These are phyloP conservation scores for Mortierella sp. DNA, from an alignment of 371 early-diverging fungal genomes.

Conservation along the genomic window DNA sequence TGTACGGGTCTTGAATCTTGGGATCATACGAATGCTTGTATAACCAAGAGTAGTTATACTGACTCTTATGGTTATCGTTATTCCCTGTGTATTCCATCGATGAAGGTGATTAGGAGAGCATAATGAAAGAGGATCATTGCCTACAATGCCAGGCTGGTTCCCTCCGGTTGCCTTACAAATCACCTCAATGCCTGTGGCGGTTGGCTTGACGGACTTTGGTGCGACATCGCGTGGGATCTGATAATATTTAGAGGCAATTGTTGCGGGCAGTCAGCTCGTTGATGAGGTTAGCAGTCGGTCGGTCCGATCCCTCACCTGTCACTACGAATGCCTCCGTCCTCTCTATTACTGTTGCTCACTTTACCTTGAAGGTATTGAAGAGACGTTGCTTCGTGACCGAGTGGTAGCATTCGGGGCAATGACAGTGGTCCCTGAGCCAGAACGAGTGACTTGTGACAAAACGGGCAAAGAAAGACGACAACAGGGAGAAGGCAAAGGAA, in stretches of 20 bases:
- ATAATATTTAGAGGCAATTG: constrained; percentile 5
- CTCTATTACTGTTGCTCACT: not conserved
- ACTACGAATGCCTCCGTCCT: not conserved
- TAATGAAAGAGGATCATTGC: no score
- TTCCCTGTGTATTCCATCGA: constrained; percentile 60
- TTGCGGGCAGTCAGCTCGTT: constrained; percentile 1
- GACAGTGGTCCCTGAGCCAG: constrained; percentile 93
- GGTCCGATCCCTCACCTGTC: not conserved
- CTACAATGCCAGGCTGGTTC: not conserved
- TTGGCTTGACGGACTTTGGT: constrained; percentile 58
- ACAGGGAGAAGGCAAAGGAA: not conserved
- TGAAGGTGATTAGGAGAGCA: not conserved
- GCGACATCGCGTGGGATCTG: constrained; percentile 75
- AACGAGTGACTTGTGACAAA: constrained; percentile 58
- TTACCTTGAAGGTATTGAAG: constrained; percentile 72
- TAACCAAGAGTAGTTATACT: constrained; percentile 76
- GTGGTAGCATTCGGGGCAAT: constrained; percentile 84
- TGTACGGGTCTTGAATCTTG: constrained; percentile 34
- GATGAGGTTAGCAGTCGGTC: not conserved
- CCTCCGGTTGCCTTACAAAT: constrained; percentile 41
- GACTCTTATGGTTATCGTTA: constrained; percentile 69
- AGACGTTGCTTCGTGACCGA: constrained; percentile 83
- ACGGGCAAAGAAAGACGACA: not conserved
- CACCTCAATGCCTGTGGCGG: constrained; percentile 48
- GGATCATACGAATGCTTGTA: constrained; percentile 80